Base-by-base conservation (phyloP, 202 grass and related monocot genomes). In the Schoenoplectus triqueter region DNA sequence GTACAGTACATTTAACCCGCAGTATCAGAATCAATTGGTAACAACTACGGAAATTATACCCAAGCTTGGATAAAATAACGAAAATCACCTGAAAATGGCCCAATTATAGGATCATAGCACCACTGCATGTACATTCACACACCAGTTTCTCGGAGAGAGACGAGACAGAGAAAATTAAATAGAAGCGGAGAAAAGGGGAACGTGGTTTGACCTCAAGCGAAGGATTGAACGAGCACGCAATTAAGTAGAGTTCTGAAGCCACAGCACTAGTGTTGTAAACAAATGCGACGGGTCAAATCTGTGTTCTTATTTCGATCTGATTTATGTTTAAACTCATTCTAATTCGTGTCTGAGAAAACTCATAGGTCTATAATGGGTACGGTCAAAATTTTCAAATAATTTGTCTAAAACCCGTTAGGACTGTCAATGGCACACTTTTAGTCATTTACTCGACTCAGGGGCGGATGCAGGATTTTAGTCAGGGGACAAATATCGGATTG, bases 151-250 rank as follows among this genome's bases (percentile, higher is more conserved):
- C 76, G 2, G 5, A 47, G 5, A 51, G 6, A 6, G 48, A 60
- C 31, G 31, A 31, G 31, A 31, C 31, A 31, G 1, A 31, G 31
- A 31, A 31, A 31, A 78, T 2, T 46, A 63, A 18, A 62, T 80
- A 80, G 31, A 72, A 80, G 78, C 78, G 47, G 71, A 49, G 42
- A 85, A 57, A 75, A 62, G 72, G 9, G 13, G 18, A 60, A 54
- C 84, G 71, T 64, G 70, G 46, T 18, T 1, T n/a, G 5, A 54
- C 46, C 10, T 50, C 71, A 67, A 42, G 56, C 71, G 31, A 63
- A 63, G 41, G 61, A 49, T 80, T 63, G 19, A 46, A 80, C 10
- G 3, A 67, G 41, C 11, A 85, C 54, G 56, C 50, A 77, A 65
- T 75, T 19, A 31, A 75, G 1, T 1, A 64, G 56, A 77, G 15